phyloP scores from a whole-genome alignment of 177 flowering plant genomes.

The Vitis hybrid region DNA sequence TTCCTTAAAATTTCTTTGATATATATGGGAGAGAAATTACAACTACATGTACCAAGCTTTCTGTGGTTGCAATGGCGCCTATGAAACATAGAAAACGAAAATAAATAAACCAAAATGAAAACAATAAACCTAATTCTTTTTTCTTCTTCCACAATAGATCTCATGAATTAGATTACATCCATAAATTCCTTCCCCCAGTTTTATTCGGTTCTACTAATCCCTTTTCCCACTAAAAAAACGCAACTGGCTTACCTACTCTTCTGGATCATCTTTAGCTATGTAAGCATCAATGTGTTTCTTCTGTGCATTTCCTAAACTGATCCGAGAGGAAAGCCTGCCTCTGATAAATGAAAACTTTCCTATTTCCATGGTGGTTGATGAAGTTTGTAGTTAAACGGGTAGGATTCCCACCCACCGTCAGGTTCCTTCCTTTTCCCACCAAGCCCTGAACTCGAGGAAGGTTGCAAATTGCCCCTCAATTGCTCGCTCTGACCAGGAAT shows the following conservation, averaged over 20 bases:
- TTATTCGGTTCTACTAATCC: slow-evolving; percentile 35
- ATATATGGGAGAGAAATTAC: slow-evolving; percentile 36
- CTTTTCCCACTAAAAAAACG: slow-evolving; percentile 22
- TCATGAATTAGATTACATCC: slow-evolving; percentile 43
- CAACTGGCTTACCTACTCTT: slow-evolving; percentile 27
- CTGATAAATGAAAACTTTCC: slow-evolving; percentile 12
- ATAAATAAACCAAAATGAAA: slow-evolving; percentile 16
- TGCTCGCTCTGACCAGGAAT: slow-evolving; percentile 57
- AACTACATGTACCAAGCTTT: slow-evolving; percentile 36
- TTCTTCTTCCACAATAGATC: slow-evolving; percentile 30
- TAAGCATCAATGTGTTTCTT: slow-evolving; percentile 14
- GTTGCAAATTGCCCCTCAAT: slow-evolving; percentile 32
- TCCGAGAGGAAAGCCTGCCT: slow-evolving; percentile 17
- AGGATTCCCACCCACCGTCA: slow-evolving; percentile 72
- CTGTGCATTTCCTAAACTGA: slow-evolving; percentile 18
- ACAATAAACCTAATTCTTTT: slow-evolving; percentile 33
- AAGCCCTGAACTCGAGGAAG: slow-evolving; percentile 47
- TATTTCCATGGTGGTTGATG: slow-evolving; percentile 58
- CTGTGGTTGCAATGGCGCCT: slow-evolving; percentile 39
- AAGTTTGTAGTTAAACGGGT: slow-evolving; percentile 41
- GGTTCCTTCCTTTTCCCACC: slow-evolving; percentile 82
- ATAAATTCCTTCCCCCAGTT: slow-evolving; percentile 24
- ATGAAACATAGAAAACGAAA: slow-evolving; percentile 26
- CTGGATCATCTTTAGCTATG: slow-evolving; percentile 18
- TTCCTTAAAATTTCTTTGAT: slow-evolving; percentile 33